Percentiles rank a stretch among this genome's conserved stretches.
Conservation (phyloP, 345 rosid species). For the Linum lewisii region DNA sequence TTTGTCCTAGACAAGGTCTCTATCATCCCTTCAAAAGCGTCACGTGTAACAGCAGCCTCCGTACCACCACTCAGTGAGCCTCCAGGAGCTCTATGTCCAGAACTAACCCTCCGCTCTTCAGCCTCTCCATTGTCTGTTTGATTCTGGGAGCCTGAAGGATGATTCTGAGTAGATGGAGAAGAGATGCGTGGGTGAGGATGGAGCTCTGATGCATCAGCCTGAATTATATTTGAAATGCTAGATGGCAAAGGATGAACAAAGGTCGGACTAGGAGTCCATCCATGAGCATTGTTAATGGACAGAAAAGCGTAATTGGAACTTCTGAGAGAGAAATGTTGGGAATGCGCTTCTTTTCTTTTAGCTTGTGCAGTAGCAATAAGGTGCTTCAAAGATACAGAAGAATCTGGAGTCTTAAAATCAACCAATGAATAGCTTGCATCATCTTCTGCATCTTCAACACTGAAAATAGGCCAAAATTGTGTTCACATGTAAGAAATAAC, state of each 20-base stretch:
- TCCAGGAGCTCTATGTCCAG: conserved; percentile 46
- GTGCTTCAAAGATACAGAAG: conserved; percentile 61
- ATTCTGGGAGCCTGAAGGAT: conserved; percentile 29
- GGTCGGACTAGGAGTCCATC: conserved; percentile 44
- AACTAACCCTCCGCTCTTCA: conserved; percentile 59
- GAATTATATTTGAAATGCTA: conserved; percentile 26
- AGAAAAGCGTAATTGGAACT: conserved; percentile 29
- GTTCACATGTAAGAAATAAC: neutral
- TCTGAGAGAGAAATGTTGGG: conserved; percentile 37
- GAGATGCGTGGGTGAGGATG: conserved; percentile 23
- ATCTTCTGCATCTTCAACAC: conserved; percentile 36
- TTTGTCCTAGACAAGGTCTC: conserved; percentile 95
- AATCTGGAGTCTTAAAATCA: conserved; percentile 48
- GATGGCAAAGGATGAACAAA: conserved; percentile 39
- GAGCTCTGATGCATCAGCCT: conserved; percentile 34
- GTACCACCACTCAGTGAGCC: conserved; percentile 80
- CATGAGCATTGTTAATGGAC: conserved; percentile 29
- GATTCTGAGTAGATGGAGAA: conserved; percentile 44
- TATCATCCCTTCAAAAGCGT: conserved; percentile 97
- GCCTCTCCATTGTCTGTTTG: conserved; percentile 46
- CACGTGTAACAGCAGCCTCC: conserved; percentile 93
- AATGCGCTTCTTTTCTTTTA: conserved; percentile 71
- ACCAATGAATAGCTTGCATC: conserved; percentile 27
- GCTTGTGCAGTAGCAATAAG: conserved; percentile 96
- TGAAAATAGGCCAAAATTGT: conserved; percentile 16